phyloP scores from a whole-genome alignment of 2,329 filamentous ascomycete genomes.

The Colletotrichum echinochloae region DNA sequence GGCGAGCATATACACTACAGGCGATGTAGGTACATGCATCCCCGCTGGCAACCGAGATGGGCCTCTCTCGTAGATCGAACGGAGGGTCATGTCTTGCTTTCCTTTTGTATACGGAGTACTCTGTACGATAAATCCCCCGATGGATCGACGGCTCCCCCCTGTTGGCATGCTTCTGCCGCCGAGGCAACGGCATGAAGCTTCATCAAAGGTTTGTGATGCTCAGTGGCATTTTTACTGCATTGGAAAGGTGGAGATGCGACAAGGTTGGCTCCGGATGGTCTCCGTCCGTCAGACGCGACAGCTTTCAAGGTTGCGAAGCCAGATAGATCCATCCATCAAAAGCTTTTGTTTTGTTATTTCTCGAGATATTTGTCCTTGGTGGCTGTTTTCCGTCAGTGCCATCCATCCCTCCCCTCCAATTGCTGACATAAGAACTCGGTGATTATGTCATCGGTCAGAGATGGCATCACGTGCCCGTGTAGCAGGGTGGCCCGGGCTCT shows the following conservation, averaged over 20 bases:
- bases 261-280: no score
- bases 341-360: no score
- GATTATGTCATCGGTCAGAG: background rate
- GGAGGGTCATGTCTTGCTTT: conserved; percentile 28
- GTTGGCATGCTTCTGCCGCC: background rate
- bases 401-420: background rate
- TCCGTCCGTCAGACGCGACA: no score
- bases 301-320: no score
- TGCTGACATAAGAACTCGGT: background rate
- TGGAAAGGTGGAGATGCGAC: no score
- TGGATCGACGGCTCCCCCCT: no score
- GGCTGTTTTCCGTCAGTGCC: background rate
- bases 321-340: no score
- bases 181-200: background rate
- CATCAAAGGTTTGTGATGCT: no score
- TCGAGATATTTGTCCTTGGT: no score
- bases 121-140: background rate
- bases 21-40: no score
- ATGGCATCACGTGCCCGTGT: accelerated
- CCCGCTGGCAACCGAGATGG: conserved; percentile 9
- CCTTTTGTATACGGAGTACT: background rate
- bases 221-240: no score
- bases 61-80: conserved; percentile 30
- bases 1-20: conserved; percentile 19
- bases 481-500: conserved; percentile 11